Evolutionary conservation across 441 rosid genomes (phyloP).

Genomic region (Macaranga tanarius): DNA sequence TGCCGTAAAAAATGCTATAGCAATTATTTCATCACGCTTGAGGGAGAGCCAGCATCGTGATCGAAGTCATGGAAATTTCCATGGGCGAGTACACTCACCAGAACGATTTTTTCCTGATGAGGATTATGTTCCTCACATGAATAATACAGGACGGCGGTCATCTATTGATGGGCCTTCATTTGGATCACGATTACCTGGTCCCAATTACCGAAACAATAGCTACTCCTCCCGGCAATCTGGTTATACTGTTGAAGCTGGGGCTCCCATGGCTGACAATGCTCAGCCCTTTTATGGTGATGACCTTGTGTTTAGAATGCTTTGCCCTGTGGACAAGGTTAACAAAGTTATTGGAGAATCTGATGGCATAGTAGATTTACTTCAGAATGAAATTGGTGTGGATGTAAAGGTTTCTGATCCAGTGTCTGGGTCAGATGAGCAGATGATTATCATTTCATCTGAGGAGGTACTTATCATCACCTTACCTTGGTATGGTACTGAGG

Average conservation of each 20-base stretch:
- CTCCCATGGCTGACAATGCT: conserved; percentile 46
- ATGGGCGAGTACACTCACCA: conserved; percentile 71
- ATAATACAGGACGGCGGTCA: conserved; percentile 49
- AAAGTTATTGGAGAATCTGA: conserved; percentile 70
- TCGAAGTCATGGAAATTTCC: conserved; percentile 57
- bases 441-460: conserved; percentile 75
- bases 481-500: conserved; percentile 2
- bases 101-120: conserved; percentile 69
- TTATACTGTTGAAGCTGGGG: conserved; percentile 45
- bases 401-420: conserved; percentile 71
- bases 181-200: conserved; percentile 48
- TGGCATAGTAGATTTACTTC: conserved; percentile 78
- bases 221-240: conserved; percentile 56
- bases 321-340: conserved; percentile 76
- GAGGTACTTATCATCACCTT: conserved; percentile 53
- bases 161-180: conserved; percentile 48
- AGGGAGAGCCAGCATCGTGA: conserved; percentile 98
- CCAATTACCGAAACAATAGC: conserved; percentile 49
- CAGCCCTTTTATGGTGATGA: conserved; percentile 68
- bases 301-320: conserved; percentile 82
- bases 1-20: conserved; percentile 76
- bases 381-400: conserved; percentile 89
- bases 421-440: conserved; percentile 85
- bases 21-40: conserved; percentile 73
- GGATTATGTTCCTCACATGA: conserved; percentile 62